phyloP scores from a whole-genome alignment of 2,329 filamentous ascomycete species.

The Capronia coronata region DNA sequence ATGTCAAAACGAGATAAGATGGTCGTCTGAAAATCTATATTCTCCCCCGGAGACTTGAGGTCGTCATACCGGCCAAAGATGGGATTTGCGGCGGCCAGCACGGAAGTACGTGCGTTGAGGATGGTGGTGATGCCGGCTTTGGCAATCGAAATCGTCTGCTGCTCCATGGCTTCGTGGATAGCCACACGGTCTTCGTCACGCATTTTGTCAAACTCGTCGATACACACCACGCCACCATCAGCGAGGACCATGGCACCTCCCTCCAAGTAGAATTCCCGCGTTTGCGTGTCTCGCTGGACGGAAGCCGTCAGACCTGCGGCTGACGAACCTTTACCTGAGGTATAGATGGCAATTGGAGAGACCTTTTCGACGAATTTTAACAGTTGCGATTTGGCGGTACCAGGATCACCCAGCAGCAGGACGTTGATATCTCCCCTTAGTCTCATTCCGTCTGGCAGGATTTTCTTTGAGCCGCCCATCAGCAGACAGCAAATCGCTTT shows the following conservation, averaged over 20 bases:
- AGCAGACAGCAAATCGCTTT: constrained; percentile 92
- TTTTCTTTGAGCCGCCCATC: constrained; percentile 94
- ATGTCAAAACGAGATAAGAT: constrained; percentile 98
- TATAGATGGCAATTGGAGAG: constrained; percentile 95
- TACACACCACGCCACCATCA: constrained; percentile 93
- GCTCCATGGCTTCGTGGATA: constrained; percentile 99
- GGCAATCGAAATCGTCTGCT: constrained; percentile 97
- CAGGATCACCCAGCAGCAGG: constrained; percentile 88
- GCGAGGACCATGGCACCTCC: constrained; percentile 97
- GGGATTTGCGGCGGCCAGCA: constrained; percentile 90
- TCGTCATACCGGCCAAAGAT: constrained; percentile 98
- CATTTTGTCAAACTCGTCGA: constrained; percentile 99
- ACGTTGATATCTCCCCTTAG: constrained; percentile 98
- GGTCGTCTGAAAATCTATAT: constrained; percentile 98
- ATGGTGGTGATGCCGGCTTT: constrained; percentile 97
- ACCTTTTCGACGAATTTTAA: constrained; percentile 97
- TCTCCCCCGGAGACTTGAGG: constrained; percentile 93
- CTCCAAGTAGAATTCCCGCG: constrained; percentile 94
- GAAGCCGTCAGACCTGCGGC: constrained; percentile 96
- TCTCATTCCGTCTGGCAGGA: constrained; percentile 94
- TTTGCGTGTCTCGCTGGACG: constrained; percentile 85
- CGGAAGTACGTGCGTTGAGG: constrained; percentile 88
- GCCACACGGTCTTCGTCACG: constrained; percentile 94
- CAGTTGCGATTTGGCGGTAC: constrained; percentile 95
- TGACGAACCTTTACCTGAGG: constrained; percentile 94